These are phyloP conservation scores for Leccinum fibrillosum DNA, from an alignment of 768 basidiomycete genomes.

Conservation along the genomic window DNA sequence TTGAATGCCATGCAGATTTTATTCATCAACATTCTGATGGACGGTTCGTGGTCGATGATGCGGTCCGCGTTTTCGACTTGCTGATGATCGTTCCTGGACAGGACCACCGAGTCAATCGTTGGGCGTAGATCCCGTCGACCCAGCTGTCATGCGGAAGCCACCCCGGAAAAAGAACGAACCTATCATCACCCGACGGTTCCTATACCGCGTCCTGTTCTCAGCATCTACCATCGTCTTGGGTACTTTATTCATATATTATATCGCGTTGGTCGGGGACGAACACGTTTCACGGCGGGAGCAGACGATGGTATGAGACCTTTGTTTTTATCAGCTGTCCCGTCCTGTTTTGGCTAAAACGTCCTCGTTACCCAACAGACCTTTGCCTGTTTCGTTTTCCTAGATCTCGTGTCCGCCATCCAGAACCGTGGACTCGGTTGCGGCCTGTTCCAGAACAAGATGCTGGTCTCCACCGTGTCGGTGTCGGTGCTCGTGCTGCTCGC, in stretches of 20 bases:
- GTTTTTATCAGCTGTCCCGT: neutral
- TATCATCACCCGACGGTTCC: slow-evolving; percentile 71
- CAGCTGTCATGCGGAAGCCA: slow-evolving; percentile 86
- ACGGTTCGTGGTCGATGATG: slow-evolving; percentile 50
- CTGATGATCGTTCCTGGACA: slow-evolving; percentile 27
- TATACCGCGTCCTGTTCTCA: slow-evolving; percentile 86
- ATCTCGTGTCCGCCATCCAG: slow-evolving; percentile 92
- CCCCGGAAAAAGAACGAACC: slow-evolving; percentile 92
- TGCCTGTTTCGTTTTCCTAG: slow-evolving; percentile 94
- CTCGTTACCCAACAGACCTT: slow-evolving; percentile 59
- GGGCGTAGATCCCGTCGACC: slow-evolving; percentile 95
- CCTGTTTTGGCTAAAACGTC: neutral
- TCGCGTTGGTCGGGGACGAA: slow-evolving; percentile 73
- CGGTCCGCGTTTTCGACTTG: neutral
- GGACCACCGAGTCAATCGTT: slow-evolving; percentile 94
- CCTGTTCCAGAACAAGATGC: slow-evolving; percentile 82
- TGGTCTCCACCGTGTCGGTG: slow-evolving; percentile 81
- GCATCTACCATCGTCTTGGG: slow-evolving; percentile 89
- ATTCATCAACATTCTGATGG: slow-evolving; percentile 99
- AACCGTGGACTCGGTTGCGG: slow-evolving; percentile 89
- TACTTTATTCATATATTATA: slow-evolving; percentile 82
- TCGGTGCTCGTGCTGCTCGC: slow-evolving; percentile 83
- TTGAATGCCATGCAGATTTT: slow-evolving; percentile 98
- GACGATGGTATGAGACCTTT: slow-evolving; percentile 73
- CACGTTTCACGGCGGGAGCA: slow-evolving; percentile 84